Evolutionary conservation across 202 grass and related monocot species (phyloP).

Genomic region (Setaria viridis): DNA sequence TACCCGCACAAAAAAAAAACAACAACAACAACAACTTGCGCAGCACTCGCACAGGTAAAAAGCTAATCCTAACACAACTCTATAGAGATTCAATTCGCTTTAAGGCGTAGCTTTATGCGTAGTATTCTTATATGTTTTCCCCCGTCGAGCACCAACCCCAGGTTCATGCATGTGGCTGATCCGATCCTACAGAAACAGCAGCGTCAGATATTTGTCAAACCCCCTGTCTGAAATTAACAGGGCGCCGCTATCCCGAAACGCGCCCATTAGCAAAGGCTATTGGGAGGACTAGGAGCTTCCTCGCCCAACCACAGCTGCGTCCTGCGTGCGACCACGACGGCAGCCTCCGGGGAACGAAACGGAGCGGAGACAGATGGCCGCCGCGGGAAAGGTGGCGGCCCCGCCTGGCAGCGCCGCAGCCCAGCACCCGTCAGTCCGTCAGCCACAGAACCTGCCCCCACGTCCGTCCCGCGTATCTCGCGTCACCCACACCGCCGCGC

Average conservation of each 20-base stretch:
- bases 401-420: conserved; percentile 25
- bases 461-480: conserved; percentile 1
- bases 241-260: conserved; percentile 38
- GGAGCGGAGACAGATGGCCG: background rate
- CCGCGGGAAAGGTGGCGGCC: background rate
- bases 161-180: conserved; percentile 47
- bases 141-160: background rate
- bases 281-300: background rate
- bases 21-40: too few relatives aligned
- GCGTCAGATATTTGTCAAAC: conserved; percentile 46
- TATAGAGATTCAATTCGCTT: too few relatives aligned
- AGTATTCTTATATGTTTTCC: too few relatives aligned
- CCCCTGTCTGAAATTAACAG: conserved; percentile 46
- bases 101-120: too few relatives aligned
- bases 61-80: too few relatives aligned
- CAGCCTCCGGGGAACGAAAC: background rate
- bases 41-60: too few relatives aligned
- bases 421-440: conserved; percentile 22
- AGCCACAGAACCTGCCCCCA: conserved; percentile 24
- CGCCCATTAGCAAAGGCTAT: background rate
- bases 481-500: background rate
- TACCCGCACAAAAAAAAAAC: too few relatives aligned
- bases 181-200: background rate
- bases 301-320: conserved; percentile 8
- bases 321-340: conserved; percentile 36